phyloP scores from a whole-genome alignment of 1,284 basidiomycete genomes.

The Melampsora americana region DNA sequence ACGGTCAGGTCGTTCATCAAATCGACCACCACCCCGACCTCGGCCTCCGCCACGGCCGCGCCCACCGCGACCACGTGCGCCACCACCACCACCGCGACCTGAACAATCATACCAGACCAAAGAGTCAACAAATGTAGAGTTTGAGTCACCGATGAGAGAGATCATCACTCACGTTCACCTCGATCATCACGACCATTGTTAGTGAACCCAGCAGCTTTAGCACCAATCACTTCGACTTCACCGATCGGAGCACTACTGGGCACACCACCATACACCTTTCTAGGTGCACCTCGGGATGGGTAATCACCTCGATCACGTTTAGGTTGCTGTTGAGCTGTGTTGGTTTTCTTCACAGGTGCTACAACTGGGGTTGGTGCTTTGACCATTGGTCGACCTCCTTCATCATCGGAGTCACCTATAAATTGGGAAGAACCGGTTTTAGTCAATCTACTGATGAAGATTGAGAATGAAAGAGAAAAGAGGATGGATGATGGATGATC shows the following conservation, averaged over 20 bases:
- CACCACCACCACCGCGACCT: conserved; percentile 28
- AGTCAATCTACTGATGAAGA: background rate
- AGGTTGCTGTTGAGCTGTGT: conserved; percentile 19
- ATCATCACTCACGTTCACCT: conserved; percentile 19
- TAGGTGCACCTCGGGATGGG: conserved; percentile 34
- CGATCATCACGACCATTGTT: conserved; percentile 41
- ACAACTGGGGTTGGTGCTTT: conserved; percentile 13
- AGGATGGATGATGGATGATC: background rate
- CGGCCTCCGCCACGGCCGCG: conserved; percentile 30
- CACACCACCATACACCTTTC: conserved; percentile 36
- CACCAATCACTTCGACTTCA: conserved; percentile 39
- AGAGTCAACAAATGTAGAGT: background rate
- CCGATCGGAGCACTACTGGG: conserved; percentile 3
- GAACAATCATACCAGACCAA: background rate
- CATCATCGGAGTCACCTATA: conserved; percentile 41
- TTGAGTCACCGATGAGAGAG: background rate
- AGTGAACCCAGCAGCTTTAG: conserved; percentile 29
- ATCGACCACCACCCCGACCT: conserved; percentile 30
- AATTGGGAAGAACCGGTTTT: background rate
- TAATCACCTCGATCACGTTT: conserved; percentile 42
- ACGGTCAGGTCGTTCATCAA: conserved; percentile 40
- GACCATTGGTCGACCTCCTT: conserved; percentile 14
- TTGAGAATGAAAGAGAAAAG: background rate
- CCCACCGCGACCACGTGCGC: conserved; percentile 18
- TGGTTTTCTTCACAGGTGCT: conserved; percentile 23